These are phyloP conservation scores for Alloascoidea africana DNA, from an alignment of 805 yeast species.

Conservation along the genomic window DNA sequence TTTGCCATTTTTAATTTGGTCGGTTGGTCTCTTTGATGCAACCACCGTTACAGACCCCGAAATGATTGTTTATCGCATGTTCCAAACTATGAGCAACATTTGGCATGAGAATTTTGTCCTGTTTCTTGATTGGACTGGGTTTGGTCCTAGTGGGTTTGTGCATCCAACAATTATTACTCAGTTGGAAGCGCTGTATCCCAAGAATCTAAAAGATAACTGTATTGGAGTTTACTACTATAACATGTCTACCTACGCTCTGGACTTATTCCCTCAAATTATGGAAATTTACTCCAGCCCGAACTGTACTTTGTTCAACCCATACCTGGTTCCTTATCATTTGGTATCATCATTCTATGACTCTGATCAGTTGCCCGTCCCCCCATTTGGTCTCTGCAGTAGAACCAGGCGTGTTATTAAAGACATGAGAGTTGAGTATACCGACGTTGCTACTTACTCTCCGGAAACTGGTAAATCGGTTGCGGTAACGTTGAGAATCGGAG, in stretches of 20 bases:
- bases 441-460: too few species aligned
- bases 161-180: not conserved
- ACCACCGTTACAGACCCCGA: constrained; percentile 31
- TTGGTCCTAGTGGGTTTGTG: constrained; percentile 15
- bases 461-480: not conserved
- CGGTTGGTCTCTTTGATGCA: not conserved
- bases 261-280: too few species aligned
- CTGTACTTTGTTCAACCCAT: constrained; percentile 13
- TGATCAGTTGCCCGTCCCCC: constrained; percentile 20
- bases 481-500: not conserved
- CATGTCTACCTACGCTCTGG: constrained; percentile 17
- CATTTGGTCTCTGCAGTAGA: constrained; percentile 27
- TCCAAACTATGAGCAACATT: constrained; percentile 51
- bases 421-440: not conserved
- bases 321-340: constrained; percentile 21
- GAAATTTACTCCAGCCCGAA: too few species aligned
- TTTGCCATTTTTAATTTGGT: constrained; percentile 42
- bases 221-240: constrained; percentile 33
- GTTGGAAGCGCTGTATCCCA: constrained; percentile 26
- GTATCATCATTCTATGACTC: constrained; percentile 31
- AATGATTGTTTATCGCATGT: constrained; percentile 37
- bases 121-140: constrained; percentile 58
- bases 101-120: constrained; percentile 55
- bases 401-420: constrained; percentile 21
- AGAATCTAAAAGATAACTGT: constrained; percentile 35